Percentiles rank a stretch among this genome's conserved stretches.
phyloP scores from a whole-genome alignment of 2,329 filamentous ascomycete species.

The Neoarthrinium moseri region DNA sequence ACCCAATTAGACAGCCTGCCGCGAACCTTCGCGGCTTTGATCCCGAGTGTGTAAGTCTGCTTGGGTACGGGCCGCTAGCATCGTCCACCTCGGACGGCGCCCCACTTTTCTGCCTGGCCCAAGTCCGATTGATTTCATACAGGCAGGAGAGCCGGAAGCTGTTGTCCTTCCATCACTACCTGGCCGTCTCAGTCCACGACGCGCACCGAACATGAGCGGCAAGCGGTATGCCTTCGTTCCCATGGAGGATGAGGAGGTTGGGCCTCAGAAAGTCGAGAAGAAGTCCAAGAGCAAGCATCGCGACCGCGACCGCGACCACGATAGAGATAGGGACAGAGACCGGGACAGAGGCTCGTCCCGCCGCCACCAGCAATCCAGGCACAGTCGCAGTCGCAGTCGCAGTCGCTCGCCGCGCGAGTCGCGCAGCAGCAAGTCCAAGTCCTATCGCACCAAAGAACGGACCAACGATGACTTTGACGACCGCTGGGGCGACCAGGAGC shows the following conservation, averaged over 20 bases:
- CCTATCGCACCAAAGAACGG: conserved; percentile 36
- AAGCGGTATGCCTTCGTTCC: conserved; percentile 67
- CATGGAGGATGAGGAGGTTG: conserved; percentile 65
- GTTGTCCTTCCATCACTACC: no score
- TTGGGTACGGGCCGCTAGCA: no score
- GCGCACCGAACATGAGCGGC: conserved; percentile 47
- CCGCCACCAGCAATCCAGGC: not conserved
- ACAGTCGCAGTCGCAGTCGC: no score
- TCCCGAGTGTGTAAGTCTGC: no score
- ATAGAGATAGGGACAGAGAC: conserved; percentile 29
- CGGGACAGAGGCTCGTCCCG: conserved; percentile 13
- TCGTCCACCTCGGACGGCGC: no score
- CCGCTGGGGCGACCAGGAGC: conserved; percentile 79
- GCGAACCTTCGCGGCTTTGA: no score
- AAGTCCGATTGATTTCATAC: no score
- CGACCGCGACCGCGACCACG: conserved; percentile 24
- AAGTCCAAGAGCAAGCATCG: conserved; percentile 45
- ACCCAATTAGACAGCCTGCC: no score
- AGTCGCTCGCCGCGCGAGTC: conserved; percentile 29
- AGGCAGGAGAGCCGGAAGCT: no score
- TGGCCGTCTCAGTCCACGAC: no score
- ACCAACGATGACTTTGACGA: conserved; percentile 63
- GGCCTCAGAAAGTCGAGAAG: conserved; percentile 49
- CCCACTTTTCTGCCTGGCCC: no score
- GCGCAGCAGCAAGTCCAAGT: conserved; percentile 33